Evolutionary conservation across 1,284 basidiomycete genomes (phyloP), one percentile per base, ranked within the genome.

Genomic region (Marasmius sp.): DNA sequence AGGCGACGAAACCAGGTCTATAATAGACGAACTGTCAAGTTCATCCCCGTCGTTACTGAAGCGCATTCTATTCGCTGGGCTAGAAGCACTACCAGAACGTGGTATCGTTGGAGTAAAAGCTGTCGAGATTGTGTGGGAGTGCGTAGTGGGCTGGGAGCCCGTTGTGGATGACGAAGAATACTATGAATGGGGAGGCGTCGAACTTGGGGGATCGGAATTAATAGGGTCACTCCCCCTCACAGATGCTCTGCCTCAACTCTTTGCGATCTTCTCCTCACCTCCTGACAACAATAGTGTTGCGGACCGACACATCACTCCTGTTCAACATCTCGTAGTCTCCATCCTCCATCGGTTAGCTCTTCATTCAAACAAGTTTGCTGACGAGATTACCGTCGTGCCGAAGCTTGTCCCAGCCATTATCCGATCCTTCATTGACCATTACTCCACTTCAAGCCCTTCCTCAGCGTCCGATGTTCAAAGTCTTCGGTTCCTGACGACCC

Each of bases 51-150:
- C 58, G 18, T 12, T 66, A 7, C 41, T 80, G 49, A 85, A 80
- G 63, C 81, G 86, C 22, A 83, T 89, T n/a, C 69, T 92, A 14
- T 85, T 85, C 14, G 82, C 86, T 20, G 89, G 86, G 1, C 75
- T 87, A 6, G 85, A 86, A 63, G 88, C 88, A 0, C 75, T 92
- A 67, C 72, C 74, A 8, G 88, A 91, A 69, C 80, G 81, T n/a
- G 91, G 89, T 1, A 85, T 83, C 61, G 78, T 92, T 9, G 89
- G 88, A 4, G 82, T 81, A 3, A 79, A 80, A 14, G 91, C 89
- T 0, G 77, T 92, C 6, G 88, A 91, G 57, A 79, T 90, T 5
- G 73, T 91, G 20, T 91, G 89, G 89, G 83, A 85, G 63, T 88
- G 86, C 60, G 71, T 89, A 33, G 87, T 89, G 1, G 81, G 77